Conservation (phyloP, 495 filamentous ascomycete genomes). For the Alectoria sarmentosa region DNA sequence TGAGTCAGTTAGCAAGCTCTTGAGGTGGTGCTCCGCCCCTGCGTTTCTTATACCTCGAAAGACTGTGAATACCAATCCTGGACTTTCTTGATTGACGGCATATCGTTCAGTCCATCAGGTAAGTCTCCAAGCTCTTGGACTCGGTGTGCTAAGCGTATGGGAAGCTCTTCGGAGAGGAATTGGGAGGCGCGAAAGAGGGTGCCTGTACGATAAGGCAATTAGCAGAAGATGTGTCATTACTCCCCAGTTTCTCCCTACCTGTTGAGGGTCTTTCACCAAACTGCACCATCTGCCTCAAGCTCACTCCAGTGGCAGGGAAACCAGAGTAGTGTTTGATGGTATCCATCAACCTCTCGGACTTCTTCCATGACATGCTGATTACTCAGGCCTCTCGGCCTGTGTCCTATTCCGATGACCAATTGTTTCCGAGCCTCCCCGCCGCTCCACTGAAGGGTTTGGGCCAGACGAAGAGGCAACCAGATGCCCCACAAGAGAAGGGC, state of each 20-base stretch:
- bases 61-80: constrained; percentile 99
- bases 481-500: neutral
- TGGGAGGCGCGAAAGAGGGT: constrained; percentile 96
- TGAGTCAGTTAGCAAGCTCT: constrained; percentile 20
- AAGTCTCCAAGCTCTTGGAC: constrained; percentile 88
- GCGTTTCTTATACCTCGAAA: constrained; percentile 68
- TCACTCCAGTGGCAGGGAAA: constrained; percentile 96
- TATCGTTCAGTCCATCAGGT: constrained; percentile 96
- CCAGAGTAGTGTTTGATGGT: constrained; percentile 97
- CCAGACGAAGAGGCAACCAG: neutral
- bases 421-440: neutral
- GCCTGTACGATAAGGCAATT: constrained; percentile 42
- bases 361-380: constrained; percentile 76
- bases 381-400: constrained; percentile 33
- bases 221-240: neutral
- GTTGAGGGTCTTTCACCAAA: constrained; percentile 88
- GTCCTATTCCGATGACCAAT: constrained; percentile 11
- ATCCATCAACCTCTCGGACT: constrained; percentile 84
- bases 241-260: constrained; percentile 42
- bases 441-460: neutral
- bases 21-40: no score
- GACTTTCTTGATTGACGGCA: constrained; percentile 93
- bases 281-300: constrained; percentile 96
- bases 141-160: constrained; percentile 91
- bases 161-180: constrained; percentile 96